Base-by-base conservation (phyloP, 2,329 filamentous ascomycete genomes). In the Pezicula radicicola region DNA sequence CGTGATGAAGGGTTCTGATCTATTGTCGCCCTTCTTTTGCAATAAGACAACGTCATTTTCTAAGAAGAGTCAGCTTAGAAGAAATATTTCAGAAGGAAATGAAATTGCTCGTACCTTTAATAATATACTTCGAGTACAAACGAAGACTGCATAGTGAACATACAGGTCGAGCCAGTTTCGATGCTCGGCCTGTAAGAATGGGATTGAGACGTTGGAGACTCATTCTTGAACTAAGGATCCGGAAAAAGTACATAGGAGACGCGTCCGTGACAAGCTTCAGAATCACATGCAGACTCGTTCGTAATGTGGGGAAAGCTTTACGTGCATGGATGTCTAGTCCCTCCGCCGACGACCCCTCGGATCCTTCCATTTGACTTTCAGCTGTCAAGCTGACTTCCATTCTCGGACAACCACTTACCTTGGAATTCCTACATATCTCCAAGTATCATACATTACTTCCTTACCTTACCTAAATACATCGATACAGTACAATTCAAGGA, bases 1-100 rank as follows among this genome's bases (percentile, higher is more conserved):
- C 1, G 70, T 71, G 39, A 79, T 65, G 16, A 68, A 61, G 4
- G 67, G 51, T 1, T 48, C 16, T 9, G 54, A 44, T 6, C 33
- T 39, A 35, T 43, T 27, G 37, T 51, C 51, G 18, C 48, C 25
- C 18, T 51, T 61, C 6, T 58, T 50, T 42, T 55, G 60, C 28
- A 68, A 48, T 8, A 67, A 45, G 37, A 69, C 63, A 43, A 62
- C 57, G 41, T 69, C 66, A 48, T 62, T 58, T 48, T 67, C 66
- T 68, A 13, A 21, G 21, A 12, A 35, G 4, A 19, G 21, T 57
- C 30, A 52, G 43, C 21, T 35, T 33, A 6, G 30, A 12, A 33
- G 30, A 33, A 33, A 36, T 30, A 25, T 3, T 10, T 18, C 19
- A 18, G 4, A 12, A 44, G 28, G 15, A 52, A 19, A 18, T 15